Base-by-base conservation (phyloP, 2,329 filamentous ascomycete species). In the Pseudogymnoascus sp. region DNA sequence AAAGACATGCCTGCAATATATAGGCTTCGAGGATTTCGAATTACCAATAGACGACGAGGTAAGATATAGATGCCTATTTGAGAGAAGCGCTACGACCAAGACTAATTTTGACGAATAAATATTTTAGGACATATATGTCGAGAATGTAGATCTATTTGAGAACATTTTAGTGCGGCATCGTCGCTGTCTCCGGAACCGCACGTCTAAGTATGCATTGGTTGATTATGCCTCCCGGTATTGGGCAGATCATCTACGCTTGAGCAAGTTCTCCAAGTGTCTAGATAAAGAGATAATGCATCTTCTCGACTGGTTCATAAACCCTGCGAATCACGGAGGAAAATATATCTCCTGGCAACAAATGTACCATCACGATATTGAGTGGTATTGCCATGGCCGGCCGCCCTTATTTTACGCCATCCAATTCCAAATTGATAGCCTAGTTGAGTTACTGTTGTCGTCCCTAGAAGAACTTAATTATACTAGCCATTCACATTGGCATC, bases 281-380 rank as follows among this genome's bases (percentile, higher is more conserved):
- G 61, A 62, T 30, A 43, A 62, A 35, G 25, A 57, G 9, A 61
- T 25, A 25, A 22, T 57, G 7, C 30, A 41, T 11, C 58, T 60
- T 25, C 61, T 62, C 35, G 35, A 60, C 14, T 62, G 61, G 61
- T 62, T 62, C 50, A 57, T 60, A 15, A 30, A 60, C 37, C 35
- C 36, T 8, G 35, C 15, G 11, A 28, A 28, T 50, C 12, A 30
- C 22, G 11, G 35, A n/a, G 58, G 58, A 33, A 62, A 60, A 22
- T 64, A 60, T 41, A 35, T 60, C 7, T 62, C 60, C 37, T 64
- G 62, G 62, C 62, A 60, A 35, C 61, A 62, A 37, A 58, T 64
- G 47, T 64, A 62, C 22, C 62, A 63, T 47, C 60, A 33, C 35
- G 60, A 63, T 60, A 43, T 61, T 8, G 22, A 41, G 22, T 64